Percentiles rank a stretch among this genome's conserved stretches.
Evolutionary conservation across 192 early-diverging fungal genomes (phyloP).

Genomic region (Entomortierella lignicola): DNA sequence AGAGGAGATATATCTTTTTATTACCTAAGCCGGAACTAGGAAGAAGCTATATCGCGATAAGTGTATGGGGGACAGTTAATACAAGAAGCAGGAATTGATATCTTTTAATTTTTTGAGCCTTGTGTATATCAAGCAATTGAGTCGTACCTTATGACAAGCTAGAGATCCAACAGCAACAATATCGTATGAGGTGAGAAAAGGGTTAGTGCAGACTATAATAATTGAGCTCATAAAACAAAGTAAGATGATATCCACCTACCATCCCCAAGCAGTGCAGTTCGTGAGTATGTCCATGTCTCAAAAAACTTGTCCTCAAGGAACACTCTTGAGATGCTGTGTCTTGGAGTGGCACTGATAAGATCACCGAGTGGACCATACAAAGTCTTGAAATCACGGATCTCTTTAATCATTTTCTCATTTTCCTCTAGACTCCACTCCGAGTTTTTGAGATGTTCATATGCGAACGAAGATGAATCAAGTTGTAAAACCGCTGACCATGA

Average conservation of each 20-base stretch:
- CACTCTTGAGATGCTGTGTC: conserved; percentile 4
- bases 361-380: conserved; percentile 9
- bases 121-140: too few species aligned
- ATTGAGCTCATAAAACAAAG: too few species aligned
- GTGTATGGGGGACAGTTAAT: too few species aligned
- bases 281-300: conserved; percentile 11
- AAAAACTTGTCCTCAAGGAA: conserved; percentile 20
- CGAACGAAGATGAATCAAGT: neutral
- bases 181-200: too few species aligned
- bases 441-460: neutral
- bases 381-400: neutral
- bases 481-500: neutral
- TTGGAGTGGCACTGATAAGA: conserved; percentile 18
- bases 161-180: too few species aligned
- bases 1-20: too few species aligned
- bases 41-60: too few species aligned
- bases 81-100: too few species aligned
- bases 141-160: too few species aligned
- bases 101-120: too few species aligned
- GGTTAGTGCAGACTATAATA: neutral
- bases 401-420: conserved; percentile 4
- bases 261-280: conserved; percentile 16
- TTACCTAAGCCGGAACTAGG: too few species aligned
- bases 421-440: conserved; percentile 4
- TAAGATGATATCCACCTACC: too few species aligned